Base-by-base conservation (phyloP, 805 yeast genomes). In the Barnettozyma sp. region DNA sequence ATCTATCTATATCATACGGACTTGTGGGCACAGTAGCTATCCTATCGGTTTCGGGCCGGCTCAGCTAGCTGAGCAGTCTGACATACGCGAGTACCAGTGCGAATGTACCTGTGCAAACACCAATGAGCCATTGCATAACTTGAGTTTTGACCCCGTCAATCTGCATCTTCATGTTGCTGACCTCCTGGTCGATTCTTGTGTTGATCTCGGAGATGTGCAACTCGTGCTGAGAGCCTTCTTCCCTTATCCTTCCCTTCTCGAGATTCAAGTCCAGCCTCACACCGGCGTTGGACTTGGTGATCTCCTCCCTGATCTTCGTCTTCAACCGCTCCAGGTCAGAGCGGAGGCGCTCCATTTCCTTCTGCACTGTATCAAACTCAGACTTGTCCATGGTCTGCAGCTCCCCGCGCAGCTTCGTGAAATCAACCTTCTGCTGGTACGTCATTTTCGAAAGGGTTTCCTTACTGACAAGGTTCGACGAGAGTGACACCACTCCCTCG, bases 51-150 rank as follows among this genome's bases (percentile, higher is more conserved):
- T n/a, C n/a, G n/a, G n/a, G n/a, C n/a, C n/a, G n/a, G n/a, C n/a
- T 7, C 18, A 25, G 16, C 47, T 51, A 83, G 8, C 85, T 75
- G 34, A 85, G 65, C 48, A 92, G 66, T 50, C 98, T 71, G 33
- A 88, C 84, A 57, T 92, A 92, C 2, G 97, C 97, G 49, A 90
- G 63, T 34, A 92, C 82, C 40, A 92, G 69, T 11, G 97, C 97
- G 62, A 90, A 85, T 1, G 97, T 84, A 82, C 97, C 98, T 2
- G 97, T 88, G 55, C 95, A 84, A 14, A 92, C 97, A 68, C 97
- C 97, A 50, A 92, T 86, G 44, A 92, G 71, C 98, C 98, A 92
- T 62, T 92, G 98, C 79, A 87, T 76, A 33, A 92, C 97, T 58
- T 92, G 97, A 2, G 95, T 85, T 63, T 92, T 92, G 22, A 90